Evolutionary conservation across 768 basidiomycete species (phyloP).

Genomic region (Tulasnella sp.): DNA sequence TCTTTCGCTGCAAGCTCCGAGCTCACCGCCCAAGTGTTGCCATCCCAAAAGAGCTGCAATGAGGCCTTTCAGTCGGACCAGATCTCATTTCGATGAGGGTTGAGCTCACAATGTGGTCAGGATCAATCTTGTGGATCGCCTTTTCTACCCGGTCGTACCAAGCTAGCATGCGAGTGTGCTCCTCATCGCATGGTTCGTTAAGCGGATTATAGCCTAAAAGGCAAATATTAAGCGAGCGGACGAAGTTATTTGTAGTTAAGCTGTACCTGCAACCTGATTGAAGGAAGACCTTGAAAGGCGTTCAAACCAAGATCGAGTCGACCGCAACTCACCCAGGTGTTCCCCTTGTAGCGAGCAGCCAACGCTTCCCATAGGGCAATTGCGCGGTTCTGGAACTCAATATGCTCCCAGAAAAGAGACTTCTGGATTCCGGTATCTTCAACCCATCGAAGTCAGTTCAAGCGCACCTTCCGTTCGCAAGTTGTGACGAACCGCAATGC

Average conservation of each 20-base stretch:
- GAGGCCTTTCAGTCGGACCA: neutral
- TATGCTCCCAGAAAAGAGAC: conserved; percentile 60
- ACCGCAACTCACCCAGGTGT: conserved; percentile 28
- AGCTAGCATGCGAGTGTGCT: conserved; percentile 47
- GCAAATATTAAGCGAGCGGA: neutral
- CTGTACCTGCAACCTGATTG: conserved; percentile 53
- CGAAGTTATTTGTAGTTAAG: neutral
- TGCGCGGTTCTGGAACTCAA: conserved; percentile 70
- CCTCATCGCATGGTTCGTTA: conserved; percentile 70
- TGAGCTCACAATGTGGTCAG: conserved; percentile 36
- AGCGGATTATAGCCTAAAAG: conserved; percentile 58
- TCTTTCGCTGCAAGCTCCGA: conserved; percentile 8
- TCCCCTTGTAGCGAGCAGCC: conserved; percentile 60
- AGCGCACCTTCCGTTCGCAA: neutral
- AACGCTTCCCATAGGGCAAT: conserved; percentile 70
- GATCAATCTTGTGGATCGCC: conserved; percentile 60
- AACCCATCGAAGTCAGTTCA: neutral
- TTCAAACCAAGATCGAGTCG: neutral
- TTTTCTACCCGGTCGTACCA: conserved; percentile 60
- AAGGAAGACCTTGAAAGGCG: neutral
- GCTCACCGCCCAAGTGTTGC: conserved; percentile 59
- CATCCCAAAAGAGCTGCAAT: conserved; percentile 55
- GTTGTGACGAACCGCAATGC: conserved; percentile 41
- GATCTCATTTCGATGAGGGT: neutral
- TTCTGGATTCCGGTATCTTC: conserved; percentile 5